Base-by-base conservation (phyloP, 73 alveolate species). In the Blepharisma japonicum region DNA sequence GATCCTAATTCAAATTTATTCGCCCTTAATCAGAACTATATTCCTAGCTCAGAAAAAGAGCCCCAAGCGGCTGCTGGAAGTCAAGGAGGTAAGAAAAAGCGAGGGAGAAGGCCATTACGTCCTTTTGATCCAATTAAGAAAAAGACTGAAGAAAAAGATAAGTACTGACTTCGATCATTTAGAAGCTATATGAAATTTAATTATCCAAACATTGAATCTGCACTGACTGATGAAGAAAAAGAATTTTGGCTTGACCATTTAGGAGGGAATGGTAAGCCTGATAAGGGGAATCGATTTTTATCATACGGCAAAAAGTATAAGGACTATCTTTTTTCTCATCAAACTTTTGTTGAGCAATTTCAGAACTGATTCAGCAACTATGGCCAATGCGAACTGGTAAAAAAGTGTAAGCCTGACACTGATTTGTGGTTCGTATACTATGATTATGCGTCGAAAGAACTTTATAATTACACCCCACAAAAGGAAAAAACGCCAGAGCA, bases 111-210 rank as follows among this genome's bases (percentile, higher is more conserved):
- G 47, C 74, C 74, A 14, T 25, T 61, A 3, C 39, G 74, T 20
- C 74, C 74, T 18, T 8, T 14, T 61, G 74, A 61, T 25, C 74
- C 74, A 14, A 61, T 61, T 25, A 14, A 39, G 11, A 61, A 8
- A n/a, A 61, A 61, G 47, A 61, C 74, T 61, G 74, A 61, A 5
- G 74, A 61, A 61, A 61, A 61, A 61, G 74, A 61, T 39, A 61
- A 61, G 47, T 61, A 61, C 46, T 61, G 74, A 39, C 74, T 61
- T 9, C 39, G 74, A 25, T 8, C 18, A 9, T 61, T 61, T 39
- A n/a, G 74, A 61, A 39, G 74, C 23, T 61, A 61, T 25, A 61
- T 61, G 74, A 61, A 61, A 61, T 8, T 11, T 9, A n/a, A 25
- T 8, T 61, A 61, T 39, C 39, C 39, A 20, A 39, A 61, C 2